Base-by-base conservation (phyloP, 169 alveolate species). In the Cryptosporidium baileyi region DNA sequence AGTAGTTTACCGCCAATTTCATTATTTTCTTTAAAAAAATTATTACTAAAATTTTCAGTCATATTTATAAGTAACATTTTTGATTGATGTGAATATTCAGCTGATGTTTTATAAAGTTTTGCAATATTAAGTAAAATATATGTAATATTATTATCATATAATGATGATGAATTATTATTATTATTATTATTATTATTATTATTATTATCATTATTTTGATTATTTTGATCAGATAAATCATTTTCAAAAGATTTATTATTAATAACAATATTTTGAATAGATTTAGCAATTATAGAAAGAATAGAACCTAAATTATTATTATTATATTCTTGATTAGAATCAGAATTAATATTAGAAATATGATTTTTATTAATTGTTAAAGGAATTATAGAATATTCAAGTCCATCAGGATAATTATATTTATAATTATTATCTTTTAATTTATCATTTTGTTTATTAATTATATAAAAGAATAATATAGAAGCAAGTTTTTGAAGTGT, bases 1-100 rank as follows among this genome's bases (percentile, higher is more conserved):
- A 74, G 67, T 9, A 74, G n/a, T 44, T 74, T 60, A 4, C 85
- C 85, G n/a, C 85, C 85, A 2, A 74, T 19, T 22, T 74, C 74
- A n/a, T 3, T 19, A n/a, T 34, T 60, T 4, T 5, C 36, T 0
- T 9, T 8, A 45, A 74, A 74, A 15, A 74, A 74, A 7, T 74
- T 59, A 36, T 32, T 36, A 28, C 47, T 44, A 36, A 52, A 74
- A 15, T 54, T 54, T 7, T 36, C 36, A 19, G 54, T 22, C 11
- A 74, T n/a, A 3, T 36, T 43, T 8, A 7, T 38, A 9, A 74
- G 41, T 13, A 32, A 44, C 13, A 3, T 52, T 57, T 17, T 74
- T 1, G 85, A 51, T 13, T 51, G 51, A 24, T 57, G 74, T 19
- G 74, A 74, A 22, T 74, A 57, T 24, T 74, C 85, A 6, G 85